These are phyloP conservation scores for Ampelocalamus luodianensis DNA, from an alignment of 176 grass and related monocot genomes.

Conservation along the genomic window DNA sequence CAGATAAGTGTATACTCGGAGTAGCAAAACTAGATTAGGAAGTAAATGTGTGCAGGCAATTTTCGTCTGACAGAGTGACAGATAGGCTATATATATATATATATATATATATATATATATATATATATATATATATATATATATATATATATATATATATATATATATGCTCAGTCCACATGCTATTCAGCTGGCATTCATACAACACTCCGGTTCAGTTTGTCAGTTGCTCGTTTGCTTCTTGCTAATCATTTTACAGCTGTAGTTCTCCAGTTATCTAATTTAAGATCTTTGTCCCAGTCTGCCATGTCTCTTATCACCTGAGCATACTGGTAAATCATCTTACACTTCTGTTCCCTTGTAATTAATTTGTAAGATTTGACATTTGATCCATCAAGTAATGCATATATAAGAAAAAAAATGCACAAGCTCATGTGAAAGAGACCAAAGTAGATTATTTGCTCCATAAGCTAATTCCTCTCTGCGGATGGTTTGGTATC, in stretches of 20 bases:
- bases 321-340: not conserved
- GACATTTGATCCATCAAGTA: too few species aligned
- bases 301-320: not conserved
- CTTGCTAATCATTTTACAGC: not conserved
- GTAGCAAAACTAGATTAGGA: not conserved
- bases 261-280: not conserved
- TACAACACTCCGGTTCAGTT: not conserved
- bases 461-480: not conserved
- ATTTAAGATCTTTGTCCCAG: not conserved
- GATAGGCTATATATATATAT: too few species aligned
- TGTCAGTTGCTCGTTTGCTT: not conserved
- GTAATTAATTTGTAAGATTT: too few species aligned
- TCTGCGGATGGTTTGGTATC: too few species aligned
- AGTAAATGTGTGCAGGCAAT: not conserved
- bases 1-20: not conserved
- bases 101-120: too few species aligned
- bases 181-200: not conserved
- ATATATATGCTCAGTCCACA: not conserved
- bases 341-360: not conserved
- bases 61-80: not conserved
- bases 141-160: too few species aligned
- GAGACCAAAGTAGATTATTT: not conserved
- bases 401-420: too few species aligned
- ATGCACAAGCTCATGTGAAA: not conserved
- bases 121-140: too few species aligned